Conservation (phyloP, 2,329 filamentous ascomycete genomes). For the Colletotrichum camelliae region DNA sequence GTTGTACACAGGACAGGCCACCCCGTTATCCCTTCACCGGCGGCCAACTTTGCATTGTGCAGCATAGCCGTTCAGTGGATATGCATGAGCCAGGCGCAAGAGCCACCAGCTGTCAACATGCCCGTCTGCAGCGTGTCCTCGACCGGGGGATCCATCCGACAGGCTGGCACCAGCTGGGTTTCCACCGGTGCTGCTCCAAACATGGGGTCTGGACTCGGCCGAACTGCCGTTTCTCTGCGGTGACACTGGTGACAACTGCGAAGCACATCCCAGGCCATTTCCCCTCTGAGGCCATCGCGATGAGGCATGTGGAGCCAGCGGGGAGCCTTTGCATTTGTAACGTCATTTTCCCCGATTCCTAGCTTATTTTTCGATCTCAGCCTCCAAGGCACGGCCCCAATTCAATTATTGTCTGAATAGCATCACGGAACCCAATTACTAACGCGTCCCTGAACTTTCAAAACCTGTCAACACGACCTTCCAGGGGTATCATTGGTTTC, state of each 20-base stretch:
- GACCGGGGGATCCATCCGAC: neutral
- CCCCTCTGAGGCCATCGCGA: constrained; percentile 15
- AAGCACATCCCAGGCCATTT: neutral
- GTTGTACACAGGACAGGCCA: neutral
- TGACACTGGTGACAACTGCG: neutral
- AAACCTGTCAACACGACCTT: neutral
- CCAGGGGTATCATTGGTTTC: constrained; percentile 22
- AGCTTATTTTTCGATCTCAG: constrained; percentile 17
- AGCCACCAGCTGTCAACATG: neutral
- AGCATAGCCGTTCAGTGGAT: neutral
- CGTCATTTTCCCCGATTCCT: constrained; percentile 20
- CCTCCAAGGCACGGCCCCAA: constrained; percentile 1
- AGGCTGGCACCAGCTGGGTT: neutral
- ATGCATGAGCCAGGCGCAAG: neutral
- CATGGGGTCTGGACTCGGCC: constrained; percentile 3
- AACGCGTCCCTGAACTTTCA: constrained; percentile 11
- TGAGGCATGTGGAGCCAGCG: constrained; percentile 12
- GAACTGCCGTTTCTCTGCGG: constrained; percentile 12
- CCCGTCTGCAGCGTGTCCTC: neutral
- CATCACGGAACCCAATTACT: constrained; percentile 9
- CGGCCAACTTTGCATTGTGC: neutral
- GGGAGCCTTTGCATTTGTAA: constrained; percentile 1
- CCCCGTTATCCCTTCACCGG: neutral
- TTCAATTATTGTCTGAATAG: constrained; percentile 18
- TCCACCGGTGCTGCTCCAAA: neutral